These are phyloP conservation scores for Pleurotus cornucopiae DNA, from an alignment of 768 basidiomycete genomes.

Conservation along the genomic window DNA sequence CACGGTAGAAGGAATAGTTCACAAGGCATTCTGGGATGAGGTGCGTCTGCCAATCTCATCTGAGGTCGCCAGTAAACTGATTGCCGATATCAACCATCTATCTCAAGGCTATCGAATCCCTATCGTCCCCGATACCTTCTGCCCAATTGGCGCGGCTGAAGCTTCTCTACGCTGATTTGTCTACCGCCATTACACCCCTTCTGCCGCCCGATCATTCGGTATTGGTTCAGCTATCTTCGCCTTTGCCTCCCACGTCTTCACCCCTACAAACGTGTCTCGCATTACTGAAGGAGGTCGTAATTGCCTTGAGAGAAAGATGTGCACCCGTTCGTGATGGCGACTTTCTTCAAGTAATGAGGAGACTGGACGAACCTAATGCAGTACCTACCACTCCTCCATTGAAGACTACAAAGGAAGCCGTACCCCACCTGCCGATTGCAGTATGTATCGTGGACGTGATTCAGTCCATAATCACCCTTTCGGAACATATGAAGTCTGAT, in stretches of 20 bases:
- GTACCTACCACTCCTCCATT: slow-evolving; percentile 8
- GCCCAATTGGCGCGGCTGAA: slow-evolving; percentile 58
- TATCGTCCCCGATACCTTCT: slow-evolving; percentile 57
- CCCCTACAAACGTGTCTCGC: slow-evolving; percentile 56
- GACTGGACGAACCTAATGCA: slow-evolving; percentile 18
- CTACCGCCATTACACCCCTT: slow-evolving; percentile 46
- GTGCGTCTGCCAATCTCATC: slow-evolving; percentile 30
- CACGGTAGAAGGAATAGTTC: slow-evolving; percentile 49
- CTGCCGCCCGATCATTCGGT: slow-evolving; percentile 52
- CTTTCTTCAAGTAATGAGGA: slow-evolving; percentile 39
- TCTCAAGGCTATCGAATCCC: slow-evolving; percentile 46
- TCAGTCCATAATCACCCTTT: slow-evolving; percentile 44
- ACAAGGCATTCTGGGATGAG: slow-evolving; percentile 73
- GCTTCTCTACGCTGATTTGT: slow-evolving; percentile 50
- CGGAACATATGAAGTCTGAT: slow-evolving; percentile 67
- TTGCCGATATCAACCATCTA: background rate
- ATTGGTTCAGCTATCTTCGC: slow-evolving; percentile 48
- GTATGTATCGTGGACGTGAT: slow-evolving; percentile 42
- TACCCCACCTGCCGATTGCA: slow-evolving; percentile 32
- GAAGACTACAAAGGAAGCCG: slow-evolving; percentile 12
- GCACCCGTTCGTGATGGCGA: slow-evolving; percentile 60
- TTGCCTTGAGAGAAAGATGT: slow-evolving; percentile 53
- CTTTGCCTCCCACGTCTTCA: slow-evolving; percentile 63
- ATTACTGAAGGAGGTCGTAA: slow-evolving; percentile 51
- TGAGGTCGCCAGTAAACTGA: background rate